These are phyloP conservation scores for Castanospermum australe DNA, from an alignment of 306 rosid genomes.

Conservation along the genomic window DNA sequence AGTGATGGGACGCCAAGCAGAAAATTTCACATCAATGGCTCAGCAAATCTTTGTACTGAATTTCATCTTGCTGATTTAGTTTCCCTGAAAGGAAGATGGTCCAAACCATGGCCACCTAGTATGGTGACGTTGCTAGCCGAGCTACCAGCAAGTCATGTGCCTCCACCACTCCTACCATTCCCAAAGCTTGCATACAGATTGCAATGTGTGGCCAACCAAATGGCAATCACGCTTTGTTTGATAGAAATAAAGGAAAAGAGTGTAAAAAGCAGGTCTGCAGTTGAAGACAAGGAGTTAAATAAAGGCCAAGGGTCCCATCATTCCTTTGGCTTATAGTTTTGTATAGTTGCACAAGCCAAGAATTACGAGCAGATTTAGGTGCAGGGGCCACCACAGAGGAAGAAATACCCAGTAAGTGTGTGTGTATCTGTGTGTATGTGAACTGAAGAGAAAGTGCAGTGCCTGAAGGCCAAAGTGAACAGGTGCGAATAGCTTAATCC, in stretches of 20 bases:
- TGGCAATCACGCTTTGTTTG: conserved; percentile 9
- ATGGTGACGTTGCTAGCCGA: conserved; percentile 11
- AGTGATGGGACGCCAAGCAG: conserved; percentile 7
- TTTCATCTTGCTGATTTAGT: conserved; percentile 19
- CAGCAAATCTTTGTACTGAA: conserved; percentile 36
- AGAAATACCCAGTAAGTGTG: background rate
- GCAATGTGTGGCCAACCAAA: background rate
- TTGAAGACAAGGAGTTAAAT: conserved; percentile 20
- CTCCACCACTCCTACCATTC: background rate
- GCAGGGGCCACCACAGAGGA: conserved; percentile 21
- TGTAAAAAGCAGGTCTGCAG: background rate
- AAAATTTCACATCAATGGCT: conserved; percentile 25
- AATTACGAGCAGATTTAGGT: background rate
- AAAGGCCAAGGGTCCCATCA: background rate
- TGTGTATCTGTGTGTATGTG: background rate
- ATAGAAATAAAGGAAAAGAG: background rate
- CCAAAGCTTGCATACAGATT: background rate
- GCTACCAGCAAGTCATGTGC: conserved; percentile 16
- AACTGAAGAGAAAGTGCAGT: conserved; percentile 19
- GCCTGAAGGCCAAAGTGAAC: conserved; percentile 19
- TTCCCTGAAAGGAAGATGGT: conserved; percentile 36
- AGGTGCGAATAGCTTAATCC: conserved; percentile 13
- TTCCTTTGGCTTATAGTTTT: background rate
- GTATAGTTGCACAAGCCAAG: conserved; percentile 8
- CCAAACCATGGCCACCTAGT: conserved; percentile 21